phyloP scores from a whole-genome alignment of 2,329 filamentous ascomycete species.

The Cytospora schulzeri region DNA sequence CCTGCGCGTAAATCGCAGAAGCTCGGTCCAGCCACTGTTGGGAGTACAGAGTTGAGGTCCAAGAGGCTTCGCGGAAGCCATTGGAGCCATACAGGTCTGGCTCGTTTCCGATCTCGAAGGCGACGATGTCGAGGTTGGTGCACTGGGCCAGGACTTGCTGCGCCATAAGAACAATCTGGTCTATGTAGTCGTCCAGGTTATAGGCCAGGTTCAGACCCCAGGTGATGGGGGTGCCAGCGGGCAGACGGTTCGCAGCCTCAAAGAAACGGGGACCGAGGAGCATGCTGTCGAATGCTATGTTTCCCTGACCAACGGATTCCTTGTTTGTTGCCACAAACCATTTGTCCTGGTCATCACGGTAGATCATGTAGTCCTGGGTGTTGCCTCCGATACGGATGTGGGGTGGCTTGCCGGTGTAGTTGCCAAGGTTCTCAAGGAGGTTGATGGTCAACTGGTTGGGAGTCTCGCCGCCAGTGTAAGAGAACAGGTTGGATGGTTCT shows the following conservation, averaged over 20 bases:
- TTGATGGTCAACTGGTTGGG: conserved; percentile 49
- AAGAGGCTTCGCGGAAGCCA: conserved; percentile 45
- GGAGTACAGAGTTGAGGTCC: conserved; percentile 47
- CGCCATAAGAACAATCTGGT: conserved; percentile 46
- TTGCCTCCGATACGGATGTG: conserved; percentile 54
- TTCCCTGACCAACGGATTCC: conserved; percentile 42
- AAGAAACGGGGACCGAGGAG: conserved; percentile 51
- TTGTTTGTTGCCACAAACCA: conserved; percentile 43
- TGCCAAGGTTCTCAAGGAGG: conserved; percentile 50
- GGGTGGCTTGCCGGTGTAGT: conserved; percentile 50
- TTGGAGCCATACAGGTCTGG: conserved; percentile 41
- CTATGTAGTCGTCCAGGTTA: conserved; percentile 44
- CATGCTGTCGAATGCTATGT: conserved; percentile 44
- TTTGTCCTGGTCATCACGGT: conserved; percentile 38
- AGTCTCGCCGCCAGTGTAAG: conserved; percentile 47
- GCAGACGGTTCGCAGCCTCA: conserved; percentile 49
- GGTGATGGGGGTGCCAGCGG: conserved; percentile 51
- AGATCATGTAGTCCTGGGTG: conserved; percentile 54
- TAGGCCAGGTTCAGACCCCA: conserved; percentile 55
- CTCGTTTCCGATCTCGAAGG: conserved; percentile 38
- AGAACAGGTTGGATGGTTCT: conserved; percentile 54
- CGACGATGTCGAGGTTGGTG: conserved; percentile 33
- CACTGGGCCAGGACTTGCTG: conserved; percentile 31
- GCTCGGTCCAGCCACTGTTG: conserved; percentile 49
- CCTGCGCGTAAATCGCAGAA: conserved; percentile 45